Base-by-base conservation (phyloP, 805 yeast genomes). In the Candida boleticola region DNA sequence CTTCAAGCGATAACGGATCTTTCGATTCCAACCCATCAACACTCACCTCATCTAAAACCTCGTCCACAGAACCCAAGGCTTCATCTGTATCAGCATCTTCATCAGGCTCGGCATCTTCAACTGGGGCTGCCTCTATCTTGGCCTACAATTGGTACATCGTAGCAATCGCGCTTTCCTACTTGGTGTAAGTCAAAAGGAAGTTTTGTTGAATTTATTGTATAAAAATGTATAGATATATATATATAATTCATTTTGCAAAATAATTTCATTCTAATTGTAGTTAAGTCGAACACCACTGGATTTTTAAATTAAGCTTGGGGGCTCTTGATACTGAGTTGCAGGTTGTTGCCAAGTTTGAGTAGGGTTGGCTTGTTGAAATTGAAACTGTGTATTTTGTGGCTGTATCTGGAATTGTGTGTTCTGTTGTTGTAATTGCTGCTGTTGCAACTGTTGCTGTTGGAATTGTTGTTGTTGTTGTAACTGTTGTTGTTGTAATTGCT, bases 231-330 rank as follows among this genome's bases (percentile, higher is more conserved):
- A 23, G 27, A 23, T 23, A 23, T 23, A 23, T 23, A 23, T 23
- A 23, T 23, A 23, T 7, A 23, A 23, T 11, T 23, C 19, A 17
- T 36, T n/a, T 29, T 36, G n/a, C 17, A 23, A 35, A 11, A 40
- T 30, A 20, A 13, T 13, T 13, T 10, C 29, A 21, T 14, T 17
- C 34, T n/a, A 9, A 11, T 17, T 19, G 16, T 13, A 14, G 17
- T 9, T 10, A 22, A 37, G 25, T 25, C n/a, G n/a, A n/a, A n/a
- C n/a, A n/a, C n/a, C n/a, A n/a, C n/a, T n/a, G n/a, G 27, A 6
- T 16, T 11, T 29, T 44, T 36, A 54, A 39, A 54, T 53, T 29
- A 55, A 47, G 39, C 58, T 55, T 16, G 60, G 60, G 3, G 58
- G 58, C 39, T 55, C 58, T 26, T 55, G 53, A 29, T 49, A 44